These are phyloP conservation scores for Linum trigynum DNA, from an alignment of 345 rosid genomes.

Conservation along the genomic window DNA sequence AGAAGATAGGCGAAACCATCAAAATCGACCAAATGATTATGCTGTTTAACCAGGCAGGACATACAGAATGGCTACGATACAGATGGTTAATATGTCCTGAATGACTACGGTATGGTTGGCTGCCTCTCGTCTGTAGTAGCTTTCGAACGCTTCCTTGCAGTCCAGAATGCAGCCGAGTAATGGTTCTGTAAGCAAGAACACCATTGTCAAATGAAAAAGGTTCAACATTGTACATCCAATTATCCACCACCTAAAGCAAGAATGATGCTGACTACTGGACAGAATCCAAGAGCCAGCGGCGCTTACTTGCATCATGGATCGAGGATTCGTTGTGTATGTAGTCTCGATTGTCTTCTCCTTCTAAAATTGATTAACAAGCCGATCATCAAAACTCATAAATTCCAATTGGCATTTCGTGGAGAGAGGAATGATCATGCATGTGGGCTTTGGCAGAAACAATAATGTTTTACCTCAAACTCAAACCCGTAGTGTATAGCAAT, in stretches of 20 bases:
- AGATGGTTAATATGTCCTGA: no score
- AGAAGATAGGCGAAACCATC: no score
- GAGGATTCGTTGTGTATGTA: conserved; percentile 75
- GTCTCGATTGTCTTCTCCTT: conserved; percentile 70
- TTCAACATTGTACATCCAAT: not conserved
- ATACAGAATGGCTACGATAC: no score
- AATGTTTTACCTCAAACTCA: conserved; percentile 45
- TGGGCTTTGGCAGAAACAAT: no score
- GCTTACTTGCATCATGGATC: conserved; percentile 92
- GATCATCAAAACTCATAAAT: not conserved
- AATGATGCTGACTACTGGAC: not conserved
- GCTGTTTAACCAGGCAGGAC: no score
- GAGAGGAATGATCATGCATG: not conserved
- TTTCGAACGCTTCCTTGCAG: conserved; percentile 54
- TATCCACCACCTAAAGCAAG: not conserved
- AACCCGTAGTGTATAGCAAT: conserved; percentile 74
- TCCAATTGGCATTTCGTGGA: not conserved
- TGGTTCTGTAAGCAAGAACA: conserved; percentile 48
- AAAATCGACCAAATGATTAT: no score
- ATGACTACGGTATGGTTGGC: no score
- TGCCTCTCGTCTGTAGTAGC: not conserved
- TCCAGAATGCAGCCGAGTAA: conserved; percentile 75
- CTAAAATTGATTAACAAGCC: conserved; percentile 30
- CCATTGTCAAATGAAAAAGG: not conserved
- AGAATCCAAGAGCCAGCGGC: not conserved